phyloP scores from a whole-genome alignment of 2,329 filamentous ascomycete species.

The Penicillium sumatraense region DNA sequence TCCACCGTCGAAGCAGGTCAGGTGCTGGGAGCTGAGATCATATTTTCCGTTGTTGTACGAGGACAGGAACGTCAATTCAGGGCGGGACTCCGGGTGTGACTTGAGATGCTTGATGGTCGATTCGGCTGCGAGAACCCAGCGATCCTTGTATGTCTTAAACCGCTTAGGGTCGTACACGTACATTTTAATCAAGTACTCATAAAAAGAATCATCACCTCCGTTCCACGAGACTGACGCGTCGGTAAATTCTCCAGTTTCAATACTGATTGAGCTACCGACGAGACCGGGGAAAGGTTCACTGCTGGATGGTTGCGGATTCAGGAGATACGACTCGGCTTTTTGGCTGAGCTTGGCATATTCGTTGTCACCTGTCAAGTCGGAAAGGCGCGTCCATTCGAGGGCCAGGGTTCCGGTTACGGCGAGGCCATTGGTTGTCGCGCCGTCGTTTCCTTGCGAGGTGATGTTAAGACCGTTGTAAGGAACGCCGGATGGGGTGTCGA shows the following conservation, averaged over 20 bases:
- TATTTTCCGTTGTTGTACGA: slow-evolving; percentile 43
- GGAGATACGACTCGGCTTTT: slow-evolving; percentile 70
- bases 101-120: slow-evolving; percentile 73
- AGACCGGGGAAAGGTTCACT: slow-evolving; percentile 78
- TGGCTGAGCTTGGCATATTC: slow-evolving; percentile 70
- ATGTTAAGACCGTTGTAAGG: slow-evolving; percentile 73
- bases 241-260: slow-evolving; percentile 68
- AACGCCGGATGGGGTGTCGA: slow-evolving; percentile 75
- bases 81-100: slow-evolving; percentile 67
- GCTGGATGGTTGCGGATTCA: slow-evolving; percentile 65
- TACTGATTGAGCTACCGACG: slow-evolving; percentile 69
- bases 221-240: slow-evolving; percentile 75
- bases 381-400: slow-evolving; percentile 81
- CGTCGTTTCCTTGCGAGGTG: slow-evolving; percentile 55
- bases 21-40: slow-evolving; percentile 47
- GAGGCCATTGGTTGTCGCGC: slow-evolving; percentile 67
- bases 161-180: slow-evolving; percentile 73
- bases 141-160: slow-evolving; percentile 70
- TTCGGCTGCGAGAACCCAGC: slow-evolving; percentile 76
- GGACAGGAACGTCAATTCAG: slow-evolving; percentile 70
- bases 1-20: slow-evolving; percentile 83
- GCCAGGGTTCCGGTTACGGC: slow-evolving; percentile 79
- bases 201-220: slow-evolving; percentile 78
- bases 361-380: slow-evolving; percentile 71
- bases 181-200: slow-evolving; percentile 93